A percentile compares a stretch with the other conserved stretches of the same genome.
These are phyloP conservation scores for Amauroascus niger DNA, from an alignment of 2,329 filamentous ascomycete species.

Conservation along the genomic window DNA sequence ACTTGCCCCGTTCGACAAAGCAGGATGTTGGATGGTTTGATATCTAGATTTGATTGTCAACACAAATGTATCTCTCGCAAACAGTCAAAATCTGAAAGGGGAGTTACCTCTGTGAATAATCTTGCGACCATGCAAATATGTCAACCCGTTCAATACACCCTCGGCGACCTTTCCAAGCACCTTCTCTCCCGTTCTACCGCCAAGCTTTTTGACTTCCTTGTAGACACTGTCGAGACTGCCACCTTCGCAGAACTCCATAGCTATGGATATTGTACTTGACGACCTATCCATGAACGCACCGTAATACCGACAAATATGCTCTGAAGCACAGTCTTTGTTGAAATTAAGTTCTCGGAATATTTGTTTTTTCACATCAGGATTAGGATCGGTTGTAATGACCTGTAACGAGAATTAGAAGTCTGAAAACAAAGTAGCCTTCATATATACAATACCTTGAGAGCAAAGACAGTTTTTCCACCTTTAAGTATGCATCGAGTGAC, in stretches of 20 bases:
- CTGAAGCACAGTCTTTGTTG: constrained; percentile 93
- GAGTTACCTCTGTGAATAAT: constrained; percentile 74
- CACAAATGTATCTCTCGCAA: neutral
- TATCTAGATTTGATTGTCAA: constrained; percentile 49
- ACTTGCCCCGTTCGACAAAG: constrained; percentile 86
- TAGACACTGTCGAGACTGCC: constrained; percentile 95
- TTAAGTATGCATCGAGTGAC: constrained; percentile 85
- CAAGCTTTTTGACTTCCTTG: constrained; percentile 90
- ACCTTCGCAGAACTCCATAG: constrained; percentile 98
- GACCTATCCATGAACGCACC: constrained; percentile 92
- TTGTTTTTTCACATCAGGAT: constrained; percentile 96
- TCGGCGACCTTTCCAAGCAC: constrained; percentile 95
- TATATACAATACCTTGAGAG: constrained; percentile 88
- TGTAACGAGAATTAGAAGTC: constrained; percentile 31
- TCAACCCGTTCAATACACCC: constrained; percentile 84
- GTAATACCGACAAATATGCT: constrained; percentile 96
- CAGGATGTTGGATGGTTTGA: constrained; percentile 96
- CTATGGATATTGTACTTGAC: constrained; percentile 94
- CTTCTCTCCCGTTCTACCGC: constrained; percentile 90
- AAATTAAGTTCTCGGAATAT: constrained; percentile 93
- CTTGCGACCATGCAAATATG: constrained; percentile 87
- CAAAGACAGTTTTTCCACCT: constrained; percentile 88
- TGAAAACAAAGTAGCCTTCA: no score
- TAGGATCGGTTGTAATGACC: constrained; percentile 97
- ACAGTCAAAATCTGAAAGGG: neutral